Conservation (phyloP, 495 filamentous ascomycete genomes). For the Neurospora sp. region DNA sequence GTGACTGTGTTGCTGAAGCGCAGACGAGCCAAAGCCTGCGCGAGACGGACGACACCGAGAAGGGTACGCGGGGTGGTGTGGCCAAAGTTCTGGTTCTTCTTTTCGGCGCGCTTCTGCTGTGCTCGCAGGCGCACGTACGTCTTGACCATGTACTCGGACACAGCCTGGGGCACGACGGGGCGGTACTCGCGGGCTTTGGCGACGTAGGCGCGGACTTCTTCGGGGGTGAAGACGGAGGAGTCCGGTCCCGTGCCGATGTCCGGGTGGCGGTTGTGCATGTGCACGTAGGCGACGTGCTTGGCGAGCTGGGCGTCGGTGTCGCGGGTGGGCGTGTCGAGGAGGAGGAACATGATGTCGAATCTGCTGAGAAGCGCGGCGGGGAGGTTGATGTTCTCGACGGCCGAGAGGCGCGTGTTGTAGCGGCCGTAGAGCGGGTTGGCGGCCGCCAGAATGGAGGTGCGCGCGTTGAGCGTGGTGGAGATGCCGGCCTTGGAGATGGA, state of each 20-base stretch:
- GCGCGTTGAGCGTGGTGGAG: slow-evolving; percentile 88
- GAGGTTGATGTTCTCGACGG: slow-evolving; percentile 97
- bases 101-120: slow-evolving; percentile 80
- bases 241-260: slow-evolving; percentile 45
- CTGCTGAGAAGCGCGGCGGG: slow-evolving; percentile 52
- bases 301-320: slow-evolving; percentile 91
- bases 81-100: slow-evolving; percentile 76
- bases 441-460: slow-evolving; percentile 93
- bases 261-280: slow-evolving; percentile 93
- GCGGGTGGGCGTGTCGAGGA: slow-evolving; percentile 82
- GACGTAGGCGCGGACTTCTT: slow-evolving; percentile 91
- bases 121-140: slow-evolving; percentile 90
- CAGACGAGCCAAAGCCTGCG: slow-evolving; percentile 90
- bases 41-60: slow-evolving; percentile 81
- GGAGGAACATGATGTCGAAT: slow-evolving; percentile 88
- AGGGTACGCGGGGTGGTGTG: slow-evolving; percentile 90
- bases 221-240: slow-evolving; percentile 65
- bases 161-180: slow-evolving; percentile 67
- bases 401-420: slow-evolving; percentile 93
- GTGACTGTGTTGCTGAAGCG: slow-evolving; percentile 76
- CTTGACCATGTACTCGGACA: slow-evolving; percentile 92
- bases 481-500: slow-evolving; percentile 98
- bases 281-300: slow-evolving; percentile 89
- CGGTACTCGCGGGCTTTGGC: slow-evolving; percentile 84
- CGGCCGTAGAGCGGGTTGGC: slow-evolving; percentile 96